Conservation (phyloP, 208 protist genomes). For the Crithidia expoeki region DNA sequence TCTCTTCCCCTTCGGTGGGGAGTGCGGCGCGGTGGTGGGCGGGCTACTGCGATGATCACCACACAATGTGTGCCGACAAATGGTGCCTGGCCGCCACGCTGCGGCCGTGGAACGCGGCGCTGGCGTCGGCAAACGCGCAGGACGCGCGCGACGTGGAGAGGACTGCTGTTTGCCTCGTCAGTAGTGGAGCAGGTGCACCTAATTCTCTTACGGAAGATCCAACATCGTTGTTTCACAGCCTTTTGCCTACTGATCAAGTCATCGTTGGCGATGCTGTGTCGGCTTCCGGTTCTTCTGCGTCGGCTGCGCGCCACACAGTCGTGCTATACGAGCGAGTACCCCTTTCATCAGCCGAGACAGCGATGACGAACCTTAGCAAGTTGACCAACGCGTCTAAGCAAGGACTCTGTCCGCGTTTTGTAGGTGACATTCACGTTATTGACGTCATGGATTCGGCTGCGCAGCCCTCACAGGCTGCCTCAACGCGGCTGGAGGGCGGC, state of each 20-base stretch:
- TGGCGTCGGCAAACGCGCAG: slow-evolving; percentile 29
- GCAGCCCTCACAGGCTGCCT: neutral
- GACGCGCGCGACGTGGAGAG: neutral
- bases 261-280: neutral
- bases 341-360: neutral
- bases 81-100: slow-evolving; percentile 40
- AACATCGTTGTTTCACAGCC: neutral
- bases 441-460: slow-evolving; percentile 19
- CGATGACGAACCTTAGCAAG: neutral
- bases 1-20: neutral
- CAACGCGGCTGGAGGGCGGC: slow-evolving; percentile 7
- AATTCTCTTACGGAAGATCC: neutral
- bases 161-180: slow-evolving; percentile 3
- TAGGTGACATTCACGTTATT: slow-evolving; percentile 40
- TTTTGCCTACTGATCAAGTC: neutral
- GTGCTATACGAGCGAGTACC: slow-evolving; percentile 35
- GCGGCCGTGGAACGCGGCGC: slow-evolving; percentile 37
- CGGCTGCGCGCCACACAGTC: slow-evolving; percentile 29
- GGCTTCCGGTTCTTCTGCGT: neutral
- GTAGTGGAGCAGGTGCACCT: neutral
- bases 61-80: slow-evolving; percentile 42
- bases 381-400: neutral
- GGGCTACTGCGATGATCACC: slow-evolving; percentile 40
- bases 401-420: slow-evolving; percentile 22
- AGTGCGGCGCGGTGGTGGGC: slow-evolving; percentile 41